Base-by-base conservation (phyloP, 805 yeast species). In the Saccharomycopsis vini region DNA sequence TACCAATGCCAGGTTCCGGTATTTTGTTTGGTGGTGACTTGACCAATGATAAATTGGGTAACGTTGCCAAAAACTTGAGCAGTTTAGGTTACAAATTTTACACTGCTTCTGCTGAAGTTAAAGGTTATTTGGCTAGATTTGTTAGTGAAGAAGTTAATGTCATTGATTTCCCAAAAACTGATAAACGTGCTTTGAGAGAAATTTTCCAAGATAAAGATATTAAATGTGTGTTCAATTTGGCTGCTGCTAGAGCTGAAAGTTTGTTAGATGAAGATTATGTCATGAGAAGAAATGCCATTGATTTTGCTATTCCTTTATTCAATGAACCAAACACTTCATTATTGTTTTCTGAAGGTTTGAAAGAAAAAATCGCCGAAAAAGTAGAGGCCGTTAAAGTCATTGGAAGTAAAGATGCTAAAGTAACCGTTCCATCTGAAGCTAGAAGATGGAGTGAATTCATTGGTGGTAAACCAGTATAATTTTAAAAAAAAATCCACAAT, bases 261-360 rank as follows among this genome's bases (percentile, higher is more conserved):
- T 72, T 86, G 52, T 64, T 76, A 52, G 97, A 92, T 59, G 81
- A 83, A 64, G 97, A 92, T 66, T 92, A 92, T 64, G 81, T 90
- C 46, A 92, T 92, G 98, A 82, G 99, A 72, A 82, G 99, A 71
- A 92, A 92, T 63, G 97, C 99, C 39, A 94, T 92, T 67, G 99
- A 92, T 64, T 92, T 92, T 62, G 97, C 85, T 49, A 81, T 90
- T 58, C 96, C 98, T 35, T 71, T 92, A 60, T 90, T 92, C 72
- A 92, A 90, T 61, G 99, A 92, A 69, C 96, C 97, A 52, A 79
- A 87, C 61, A 94, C 98, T 19, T 82, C 96, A 2, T 60, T 79
- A 56, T 67, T 92, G 55, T 92, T 92, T 64, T 88, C 97, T 19
- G 68, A 78, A 59, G 85, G 95, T 52, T 71, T 92, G 67, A 76